Evolutionary conservation across 169 alveolate species (phyloP), one percentile per base, ranked within the genome.

Genomic region (Cardiosporidium cionae): DNA sequence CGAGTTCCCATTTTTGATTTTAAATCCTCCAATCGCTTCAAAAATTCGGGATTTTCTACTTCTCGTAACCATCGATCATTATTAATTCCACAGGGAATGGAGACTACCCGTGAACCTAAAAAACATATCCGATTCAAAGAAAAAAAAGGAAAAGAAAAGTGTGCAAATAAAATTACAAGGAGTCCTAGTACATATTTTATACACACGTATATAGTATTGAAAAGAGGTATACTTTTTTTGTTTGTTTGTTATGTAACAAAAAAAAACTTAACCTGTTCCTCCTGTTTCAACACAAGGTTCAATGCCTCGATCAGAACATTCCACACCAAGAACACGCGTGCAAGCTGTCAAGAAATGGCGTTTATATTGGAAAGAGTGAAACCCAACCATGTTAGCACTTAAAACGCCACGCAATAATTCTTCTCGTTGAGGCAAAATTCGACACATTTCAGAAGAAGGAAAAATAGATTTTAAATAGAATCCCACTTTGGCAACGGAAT

Each of bases 311-410:
- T 72, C 68, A 16, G 68, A 44, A 37, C 35, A 58, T 37, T 83
- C 88, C 9, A 94, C 68, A 3, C 96, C 96, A 22, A 95, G 86
- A 32, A 96, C 74, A 65, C 93, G 89, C 72, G 85, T 92, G 44
- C 81, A 75, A 9, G 81, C 81, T 23, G 68, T 75, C 32, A 70
- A 31, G 32, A 75, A 75, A 44, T 75, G 81, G 58, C 81, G 32
- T 3, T 74, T 25, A 37, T 69, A 75, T 32, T 28, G 77, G 53
- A 65, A 76, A 33, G 76, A 9, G 67, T 75, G 80, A 22, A 75
- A 75, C 2, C 65, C 81, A 4, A 66, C 27, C 23, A 75, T 31
- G 29, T 73, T 32, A 7, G 81, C 76, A 29, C 74, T 72, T 6
- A 75, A 69, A 16, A 75, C 54, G 0, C 81, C 81, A 34, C 58